These are phyloP conservation scores for Cyberlindnera petersonii DNA, from an alignment of 805 yeast genomes.

Conservation along the genomic window DNA sequence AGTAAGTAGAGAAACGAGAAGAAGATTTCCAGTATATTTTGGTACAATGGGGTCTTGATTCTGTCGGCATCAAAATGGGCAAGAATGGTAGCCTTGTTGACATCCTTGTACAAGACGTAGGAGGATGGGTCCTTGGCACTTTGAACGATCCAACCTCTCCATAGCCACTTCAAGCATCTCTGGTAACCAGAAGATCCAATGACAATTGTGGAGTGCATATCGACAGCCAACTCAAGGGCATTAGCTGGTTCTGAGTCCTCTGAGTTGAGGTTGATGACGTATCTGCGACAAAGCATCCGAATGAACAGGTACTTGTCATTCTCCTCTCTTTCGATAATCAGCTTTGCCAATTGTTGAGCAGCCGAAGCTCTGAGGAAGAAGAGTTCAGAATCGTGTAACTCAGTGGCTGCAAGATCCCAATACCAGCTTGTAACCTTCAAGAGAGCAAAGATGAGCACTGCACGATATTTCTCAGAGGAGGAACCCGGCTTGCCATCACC, in stretches of 20 bases:
- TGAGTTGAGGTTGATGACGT: constrained; percentile 59
- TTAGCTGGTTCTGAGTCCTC: constrained; percentile 60
- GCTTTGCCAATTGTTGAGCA: constrained; percentile 71
- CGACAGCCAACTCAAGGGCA: constrained; percentile 83
- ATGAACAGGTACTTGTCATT: constrained; percentile 60
- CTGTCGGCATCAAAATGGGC: constrained; percentile 79
- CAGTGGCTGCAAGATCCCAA: constrained; percentile 50
- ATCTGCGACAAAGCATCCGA: constrained; percentile 74
- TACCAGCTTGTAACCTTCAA: constrained; percentile 81
- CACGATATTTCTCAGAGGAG: constrained; percentile 58
- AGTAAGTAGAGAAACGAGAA: constrained; percentile 61
- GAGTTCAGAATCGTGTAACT: constrained; percentile 65
- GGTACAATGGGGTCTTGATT: constrained; percentile 81
- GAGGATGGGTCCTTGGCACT: constrained; percentile 63
- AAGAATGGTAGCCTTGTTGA: constrained; percentile 48
- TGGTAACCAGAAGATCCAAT: constrained; percentile 82
- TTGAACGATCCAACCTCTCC: constrained; percentile 93
- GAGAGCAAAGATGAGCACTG: constrained; percentile 64
- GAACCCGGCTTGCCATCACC: constrained; percentile 55
- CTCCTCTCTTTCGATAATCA: constrained; percentile 57
- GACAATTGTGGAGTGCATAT: constrained; percentile 72
- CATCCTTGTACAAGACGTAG: constrained; percentile 60
- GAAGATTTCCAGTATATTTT: constrained; percentile 64
- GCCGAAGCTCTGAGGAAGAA: constrained; percentile 57
- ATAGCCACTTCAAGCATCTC: constrained; percentile 81